phyloP scores from a whole-genome alignment of 768 basidiomycete species.

The Cystobasidiopsis lactophilus region DNA sequence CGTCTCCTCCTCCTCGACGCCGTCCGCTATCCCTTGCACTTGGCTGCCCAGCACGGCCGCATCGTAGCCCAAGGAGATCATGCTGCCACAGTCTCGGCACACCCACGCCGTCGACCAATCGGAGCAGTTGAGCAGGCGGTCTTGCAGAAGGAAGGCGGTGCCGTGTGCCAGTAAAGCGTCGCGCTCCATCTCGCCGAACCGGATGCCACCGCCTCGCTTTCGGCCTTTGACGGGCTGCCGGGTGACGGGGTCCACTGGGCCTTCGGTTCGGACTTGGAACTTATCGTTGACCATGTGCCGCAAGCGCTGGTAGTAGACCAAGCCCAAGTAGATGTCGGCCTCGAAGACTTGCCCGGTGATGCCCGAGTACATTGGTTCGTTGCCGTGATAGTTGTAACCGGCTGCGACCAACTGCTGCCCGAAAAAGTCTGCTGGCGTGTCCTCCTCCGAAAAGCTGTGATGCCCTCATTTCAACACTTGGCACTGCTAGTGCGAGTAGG shows the following conservation, averaged over 20 bases:
- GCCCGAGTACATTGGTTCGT: constrained; percentile 99
- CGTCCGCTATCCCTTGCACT: constrained; percentile 7
- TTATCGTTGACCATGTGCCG: constrained; percentile 99
- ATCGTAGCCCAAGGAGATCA: constrained; percentile 90
- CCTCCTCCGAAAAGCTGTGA: constrained; percentile 45
- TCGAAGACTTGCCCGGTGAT: constrained; percentile 97
- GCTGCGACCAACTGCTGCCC: constrained; percentile 79
- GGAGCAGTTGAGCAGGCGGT: constrained; percentile 97
- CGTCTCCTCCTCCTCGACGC: constrained; percentile 29
- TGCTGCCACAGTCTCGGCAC: constrained; percentile 81
- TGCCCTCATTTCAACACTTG: too few species aligned
- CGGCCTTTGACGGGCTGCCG: constrained; percentile 96
- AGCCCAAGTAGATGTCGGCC: constrained; percentile 93
- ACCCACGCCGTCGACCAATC: constrained; percentile 99
- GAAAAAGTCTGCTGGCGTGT: constrained; percentile 94
- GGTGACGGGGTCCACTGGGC: constrained; percentile 85
- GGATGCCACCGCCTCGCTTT: constrained; percentile 94
- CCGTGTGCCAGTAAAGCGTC: constrained; percentile 97
- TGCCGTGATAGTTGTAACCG: constrained; percentile 97
- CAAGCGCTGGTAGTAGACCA: constrained; percentile 94
- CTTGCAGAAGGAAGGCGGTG: constrained; percentile 92
- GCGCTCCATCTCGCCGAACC: constrained; percentile 99
- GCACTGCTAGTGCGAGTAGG: not conserved
- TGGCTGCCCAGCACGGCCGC: constrained; percentile 43
- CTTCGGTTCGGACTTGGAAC: constrained; percentile 96